Evolutionary conservation across 768 basidiomycete genomes (phyloP).

Genomic region (Clitopilus passeckerianus): DNA sequence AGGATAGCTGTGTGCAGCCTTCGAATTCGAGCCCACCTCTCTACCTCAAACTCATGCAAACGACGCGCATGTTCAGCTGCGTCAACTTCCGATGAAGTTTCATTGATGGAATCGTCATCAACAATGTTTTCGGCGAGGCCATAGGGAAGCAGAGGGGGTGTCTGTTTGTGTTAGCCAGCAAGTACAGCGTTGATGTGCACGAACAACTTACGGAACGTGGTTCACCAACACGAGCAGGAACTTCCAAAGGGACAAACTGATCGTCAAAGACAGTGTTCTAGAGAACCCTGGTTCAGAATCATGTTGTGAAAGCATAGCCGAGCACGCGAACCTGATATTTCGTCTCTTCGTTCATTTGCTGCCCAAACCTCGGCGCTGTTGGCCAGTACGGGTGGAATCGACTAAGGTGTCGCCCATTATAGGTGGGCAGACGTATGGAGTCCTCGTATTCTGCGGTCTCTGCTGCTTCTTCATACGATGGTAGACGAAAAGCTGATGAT

Average conservation of each 20-base stretch:
- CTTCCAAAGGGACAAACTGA: constrained; percentile 10
- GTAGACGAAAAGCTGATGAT: neutral
- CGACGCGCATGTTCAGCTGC: neutral
- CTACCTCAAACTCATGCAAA: neutral
- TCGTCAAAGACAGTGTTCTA: constrained; percentile 24
- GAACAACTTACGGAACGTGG: neutral
- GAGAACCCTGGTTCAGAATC: neutral
- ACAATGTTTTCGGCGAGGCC: neutral
- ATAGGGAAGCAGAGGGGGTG: neutral
- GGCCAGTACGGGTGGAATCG: constrained; percentile 10
- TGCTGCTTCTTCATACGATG: neutral
- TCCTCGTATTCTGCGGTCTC: constrained; percentile 4
- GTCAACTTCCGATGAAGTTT: neutral
- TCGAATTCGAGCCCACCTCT: neutral
- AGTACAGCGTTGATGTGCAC: neutral
- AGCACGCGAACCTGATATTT: neutral
- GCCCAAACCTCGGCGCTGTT: neutral
- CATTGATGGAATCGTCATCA: neutral
- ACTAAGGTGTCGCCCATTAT: constrained; percentile 5
- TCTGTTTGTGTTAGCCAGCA: neutral
- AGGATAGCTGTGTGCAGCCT: neutral
- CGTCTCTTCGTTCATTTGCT: neutral
- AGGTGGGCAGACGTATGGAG: constrained; percentile 8
- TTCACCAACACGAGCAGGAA: constrained; percentile 5
- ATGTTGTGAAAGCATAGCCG: neutral